phyloP scores from a whole-genome alignment of 176 grass and related monocot genomes.

The maize (Zea mays) region DNA sequence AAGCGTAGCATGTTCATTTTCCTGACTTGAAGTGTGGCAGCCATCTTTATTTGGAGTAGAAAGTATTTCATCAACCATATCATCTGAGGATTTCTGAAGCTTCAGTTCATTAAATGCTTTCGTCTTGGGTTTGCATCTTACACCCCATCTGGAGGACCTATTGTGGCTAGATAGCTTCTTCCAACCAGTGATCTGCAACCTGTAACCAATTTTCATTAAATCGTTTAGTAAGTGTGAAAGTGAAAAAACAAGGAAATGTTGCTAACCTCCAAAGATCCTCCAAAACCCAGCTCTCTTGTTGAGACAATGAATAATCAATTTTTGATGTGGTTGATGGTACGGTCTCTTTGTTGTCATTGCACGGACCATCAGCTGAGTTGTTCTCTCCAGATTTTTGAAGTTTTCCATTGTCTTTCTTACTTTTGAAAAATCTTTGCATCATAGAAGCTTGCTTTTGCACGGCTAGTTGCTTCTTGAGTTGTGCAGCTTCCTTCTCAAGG shows the following conservation, averaged over 20 bases:
- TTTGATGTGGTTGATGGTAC: slow-evolving; percentile 54
- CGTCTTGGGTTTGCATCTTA: slow-evolving; percentile 68
- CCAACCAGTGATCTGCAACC: slow-evolving; percentile 71
- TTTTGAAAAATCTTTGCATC: slow-evolving; percentile 89
- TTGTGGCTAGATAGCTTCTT: slow-evolving; percentile 56
- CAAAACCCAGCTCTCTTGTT: slow-evolving; percentile 46
- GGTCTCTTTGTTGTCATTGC: slow-evolving; percentile 40
- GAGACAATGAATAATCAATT: slow-evolving; percentile 75
- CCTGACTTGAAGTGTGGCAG: slow-evolving; percentile 34
- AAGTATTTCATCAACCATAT: slow-evolving; percentile 47
- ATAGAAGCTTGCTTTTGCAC: slow-evolving; percentile 87
- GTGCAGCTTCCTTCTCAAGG: slow-evolving; percentile 74
- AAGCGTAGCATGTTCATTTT: slow-evolving; percentile 55
- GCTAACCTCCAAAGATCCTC: slow-evolving; percentile 75
- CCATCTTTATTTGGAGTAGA: slow-evolving; percentile 49
- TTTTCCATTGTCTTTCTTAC: slow-evolving; percentile 54
- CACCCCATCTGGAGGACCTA: slow-evolving; percentile 69
- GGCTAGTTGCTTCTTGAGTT: slow-evolving; percentile 65
- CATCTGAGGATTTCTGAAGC: slow-evolving; percentile 65
- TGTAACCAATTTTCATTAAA: slow-evolving; percentile 33
- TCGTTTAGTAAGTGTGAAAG: background rate
- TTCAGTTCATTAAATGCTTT: slow-evolving; percentile 76
- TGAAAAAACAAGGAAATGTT: slow-evolving; percentile 14
- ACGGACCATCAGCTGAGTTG: slow-evolving; percentile 27
- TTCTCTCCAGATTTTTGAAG: slow-evolving; percentile 45